Conservation (phyloP, 257 asterid species). For the Solanum arcanum region DNA sequence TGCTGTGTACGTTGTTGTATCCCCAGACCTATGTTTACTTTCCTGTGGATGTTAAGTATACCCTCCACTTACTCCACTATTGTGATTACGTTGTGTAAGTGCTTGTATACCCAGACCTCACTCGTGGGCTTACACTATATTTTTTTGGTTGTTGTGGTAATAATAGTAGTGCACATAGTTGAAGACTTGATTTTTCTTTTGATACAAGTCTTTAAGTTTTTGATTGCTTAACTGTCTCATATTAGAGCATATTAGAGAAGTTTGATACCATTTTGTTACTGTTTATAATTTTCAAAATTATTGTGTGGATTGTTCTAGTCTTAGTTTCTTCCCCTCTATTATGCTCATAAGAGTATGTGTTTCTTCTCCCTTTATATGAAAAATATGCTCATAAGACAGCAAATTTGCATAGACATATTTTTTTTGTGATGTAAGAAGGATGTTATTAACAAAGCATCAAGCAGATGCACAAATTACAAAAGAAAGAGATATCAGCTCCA, state of each 20-base stretch:
- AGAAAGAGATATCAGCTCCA: too few relatives aligned
- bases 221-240: not conserved
- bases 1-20: too few relatives aligned
- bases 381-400: not conserved
- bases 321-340: not conserved
- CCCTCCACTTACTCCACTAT: too few relatives aligned
- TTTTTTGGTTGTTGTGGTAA: too few relatives aligned
- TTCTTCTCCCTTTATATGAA: too few relatives aligned
- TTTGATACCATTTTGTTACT: not conserved
- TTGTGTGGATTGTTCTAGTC: not conserved
- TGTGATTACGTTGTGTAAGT: too few relatives aligned
- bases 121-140: not conserved
- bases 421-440: not conserved
- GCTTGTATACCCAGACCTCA: not conserved
- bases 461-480: too few relatives aligned
- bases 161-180: not conserved
- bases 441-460: too few relatives aligned
- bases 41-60: too few relatives aligned
- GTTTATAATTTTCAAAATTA: not conserved
- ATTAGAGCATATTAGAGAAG: not conserved
- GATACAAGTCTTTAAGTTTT: not conserved
- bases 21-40: too few relatives aligned
- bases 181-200: not conserved
- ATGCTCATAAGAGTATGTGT: not conserved
- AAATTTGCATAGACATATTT: not conserved